Base-by-base conservation (phyloP, 2,329 filamentous ascomycete genomes). In the Plectosphaerella cucumerina region DNA sequence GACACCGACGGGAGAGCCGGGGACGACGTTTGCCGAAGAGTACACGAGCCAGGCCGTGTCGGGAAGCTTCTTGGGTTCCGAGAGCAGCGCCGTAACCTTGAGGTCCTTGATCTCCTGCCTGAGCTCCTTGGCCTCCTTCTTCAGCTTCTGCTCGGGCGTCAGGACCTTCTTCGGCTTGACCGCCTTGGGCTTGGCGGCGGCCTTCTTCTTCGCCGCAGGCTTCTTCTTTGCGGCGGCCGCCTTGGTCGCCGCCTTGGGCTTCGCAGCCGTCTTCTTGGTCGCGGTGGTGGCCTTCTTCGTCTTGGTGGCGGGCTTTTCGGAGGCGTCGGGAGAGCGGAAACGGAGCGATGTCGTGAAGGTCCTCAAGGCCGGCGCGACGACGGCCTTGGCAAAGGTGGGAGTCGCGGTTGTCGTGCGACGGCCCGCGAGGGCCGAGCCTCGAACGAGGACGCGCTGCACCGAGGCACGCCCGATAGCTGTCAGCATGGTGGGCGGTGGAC, bases 61-160 rank as follows among this genome's bases (percentile, higher is more conserved):
- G 9, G 72, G 63, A 48, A 68, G 60, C 18, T 3, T 15, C 50
- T 63, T 63, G 11, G 73, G 71, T 48, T 73, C 70, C 18, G 64
- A 59, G 43, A 74, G 61, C 49, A 81, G 60, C 8, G 74, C 70
- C 55, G 55, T 59, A 60, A 67, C 63, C 66, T 67, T 75, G 55
- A 76, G 60, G 52, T 67, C 59, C 44, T 52, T 59, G 46, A 70
- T 55, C 54, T 67, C 58, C 11, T 62, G 41, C 56, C 64, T 65
- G 47, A 53, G 49, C 63, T 70, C 63, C 56, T 71, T 57, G 68
- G 67, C 23, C 21, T 37, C 53, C 68, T 68, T 72, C 57, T 60
- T 54, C 62, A 62, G 65, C 23, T 53, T 51, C 60, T 61, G 53
- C 57, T 64, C 63, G 3, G 55, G 39, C 47, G 60, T 62, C 23